Percentiles rank a stretch among this genome's conserved stretches.
These are phyloP conservation scores for Alternaria panax DNA, from an alignment of 2,329 filamentous ascomycete species.

Conservation along the genomic window DNA sequence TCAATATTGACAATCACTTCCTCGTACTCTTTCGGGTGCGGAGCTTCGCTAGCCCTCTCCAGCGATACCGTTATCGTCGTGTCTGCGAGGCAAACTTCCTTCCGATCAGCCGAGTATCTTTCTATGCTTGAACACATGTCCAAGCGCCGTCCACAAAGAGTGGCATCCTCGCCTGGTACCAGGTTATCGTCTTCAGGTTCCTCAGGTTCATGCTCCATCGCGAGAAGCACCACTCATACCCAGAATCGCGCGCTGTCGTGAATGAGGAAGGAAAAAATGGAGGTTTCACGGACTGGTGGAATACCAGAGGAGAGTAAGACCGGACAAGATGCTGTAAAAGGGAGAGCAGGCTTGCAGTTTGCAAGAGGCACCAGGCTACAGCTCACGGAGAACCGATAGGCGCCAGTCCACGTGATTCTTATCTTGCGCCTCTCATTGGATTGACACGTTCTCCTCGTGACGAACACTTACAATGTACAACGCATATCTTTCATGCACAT, in stretches of 20 bases:
- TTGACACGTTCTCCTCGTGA: background rate
- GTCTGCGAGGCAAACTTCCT: background rate
- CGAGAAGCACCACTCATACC: no score
- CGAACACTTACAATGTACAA: background rate
- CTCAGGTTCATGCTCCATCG: no score
- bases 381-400: background rate
- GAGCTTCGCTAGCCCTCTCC: background rate
- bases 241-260: no score
- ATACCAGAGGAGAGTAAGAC: background rate
- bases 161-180: no score
- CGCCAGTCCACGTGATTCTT: background rate
- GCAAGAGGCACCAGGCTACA: background rate
- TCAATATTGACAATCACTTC: background rate
- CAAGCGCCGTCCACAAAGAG: no score
- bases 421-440: background rate
- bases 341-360: background rate
- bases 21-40: background rate
- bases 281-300: no score
- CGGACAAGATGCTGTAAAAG: background rate
- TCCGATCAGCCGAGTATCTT: background rate
- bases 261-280: no score
- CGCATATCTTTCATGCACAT: background rate
- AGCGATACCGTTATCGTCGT: no score
- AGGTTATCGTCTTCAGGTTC: no score
- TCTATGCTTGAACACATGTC: background rate